Base-by-base conservation (phyloP, 2,329 filamentous ascomycete genomes). In the Venturia nashicola region DNA sequence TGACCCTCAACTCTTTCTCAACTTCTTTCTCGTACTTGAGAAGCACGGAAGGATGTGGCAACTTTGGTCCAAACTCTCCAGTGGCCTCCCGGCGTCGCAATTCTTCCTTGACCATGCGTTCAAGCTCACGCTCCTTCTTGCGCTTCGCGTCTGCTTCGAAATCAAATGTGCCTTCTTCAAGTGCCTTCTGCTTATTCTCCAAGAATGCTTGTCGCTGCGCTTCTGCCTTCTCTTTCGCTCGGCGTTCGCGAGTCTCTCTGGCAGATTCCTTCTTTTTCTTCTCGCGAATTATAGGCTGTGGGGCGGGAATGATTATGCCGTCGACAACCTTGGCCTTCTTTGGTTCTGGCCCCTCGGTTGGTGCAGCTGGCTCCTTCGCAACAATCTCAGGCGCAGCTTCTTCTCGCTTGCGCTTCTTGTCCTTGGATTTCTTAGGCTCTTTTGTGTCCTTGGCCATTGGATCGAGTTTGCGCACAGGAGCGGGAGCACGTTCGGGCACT, bases 331-430 rank as follows among this genome's bases (percentile, higher is more conserved):
- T 63, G 46, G 18, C 2, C 27, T 62, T 62, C 43, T 62, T 62
- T 23, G 23, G 12, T 32, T 46, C 43, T 16, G 46, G 32, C 59
- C 43, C 59, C n/a, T 42, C 36, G 2, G 8, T 12, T 27, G 23
- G 27, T n/a, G 36, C 20, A 42, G 42, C 46, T 23, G 34, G 48
- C n/a, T 55, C 27, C 36, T 63, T 34, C 61, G 34, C 23, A 42
- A 46, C 16, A 18, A 18, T n/a, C 23, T 63, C 61, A 39, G 23
- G 27, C n/a, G 48, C 20, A 57, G 48, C 2, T 23, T 63, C 54
- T 32, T 63, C 61, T 43, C 55, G 62, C 43, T 64, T 64, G 27
- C 62, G 62, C 62, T 64, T 64, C 54, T 61, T 59, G 55, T 61
- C 62, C 34, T 54, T 62, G 4, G n/a, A 27, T 61, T 40, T 34